Base-by-base conservation (phyloP, 768 basidiomycete species). In the Rhodotorula paludigena region DNA sequence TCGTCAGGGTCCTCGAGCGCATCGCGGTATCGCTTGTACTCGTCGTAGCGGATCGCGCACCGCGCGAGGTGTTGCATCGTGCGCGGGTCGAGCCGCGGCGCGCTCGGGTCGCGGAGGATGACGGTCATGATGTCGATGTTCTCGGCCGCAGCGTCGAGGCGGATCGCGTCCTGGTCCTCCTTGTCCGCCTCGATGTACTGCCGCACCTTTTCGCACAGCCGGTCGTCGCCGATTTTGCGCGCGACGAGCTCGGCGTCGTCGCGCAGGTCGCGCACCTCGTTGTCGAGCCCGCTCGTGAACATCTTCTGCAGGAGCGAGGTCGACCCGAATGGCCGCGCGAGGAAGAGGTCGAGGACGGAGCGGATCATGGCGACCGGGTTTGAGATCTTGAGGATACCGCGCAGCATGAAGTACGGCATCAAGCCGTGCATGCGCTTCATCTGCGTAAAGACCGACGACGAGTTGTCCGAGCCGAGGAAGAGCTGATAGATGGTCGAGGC, bases 321-420 rank as follows among this genome's bases (percentile, higher is more conserved):
- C 11, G 92, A 90, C 5, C 96, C 96, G 77, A 99, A 99, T 5
- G 96, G 96, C 76, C 93, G 87, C 0, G 96, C 96, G 25, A 98
- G 84, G 82, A 99, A 98, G 48, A 99, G 83, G 75, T 98, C 94
- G 66, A 99, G 82, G 8, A 96, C 83, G 35, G 52, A 87, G 77
- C 96, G 85, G 75, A 98, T 92, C 96, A 98, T 98, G 36, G 85
- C 84, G 66, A 99, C 87, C 3, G 96, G 96, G 78, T 97, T 99
- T 63, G 89, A 92, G 72, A 99, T 90, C 77, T 85, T 88, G 67
- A 99, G 80, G 20, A 91, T 88, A 14, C 90, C 84, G 78, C 92
- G 97, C 69, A 99, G 85, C 82, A 98, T 86, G 75, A 98, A 90
- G 78, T 99, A 99, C 10, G 96, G 96, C 90, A 98, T 96, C 58